Evolutionary conservation across 2,329 filamentous ascomycete genomes (phyloP).

Genomic region (Pseudogymnoascus sp.): DNA sequence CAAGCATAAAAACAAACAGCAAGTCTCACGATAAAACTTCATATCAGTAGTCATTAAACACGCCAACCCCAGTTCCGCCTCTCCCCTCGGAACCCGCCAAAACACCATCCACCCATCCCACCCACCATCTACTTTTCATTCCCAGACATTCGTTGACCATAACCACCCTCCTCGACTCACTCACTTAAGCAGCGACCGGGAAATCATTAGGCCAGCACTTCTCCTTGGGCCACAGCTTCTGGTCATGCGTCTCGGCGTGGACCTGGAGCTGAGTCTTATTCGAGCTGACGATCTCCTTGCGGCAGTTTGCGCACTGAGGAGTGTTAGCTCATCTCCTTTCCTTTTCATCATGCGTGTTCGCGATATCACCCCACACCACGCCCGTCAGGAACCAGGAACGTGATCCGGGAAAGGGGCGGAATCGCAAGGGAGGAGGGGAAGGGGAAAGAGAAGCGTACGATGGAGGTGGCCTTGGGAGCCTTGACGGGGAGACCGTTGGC

Average conservation of each 20-base stretch:
- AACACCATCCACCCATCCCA: not conserved
- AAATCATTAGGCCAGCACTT: constrained; percentile 51
- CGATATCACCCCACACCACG: not conserved
- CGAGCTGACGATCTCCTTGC: constrained; percentile 43
- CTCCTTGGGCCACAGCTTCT: constrained; percentile 45
- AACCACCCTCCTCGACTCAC: not conserved
- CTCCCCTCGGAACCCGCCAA: not conserved
- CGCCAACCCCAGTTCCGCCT: not conserved
- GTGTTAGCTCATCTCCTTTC: not conserved
- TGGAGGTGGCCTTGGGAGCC: constrained; percentile 42
- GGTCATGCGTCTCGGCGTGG: constrained; percentile 44
- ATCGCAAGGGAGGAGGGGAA: not conserved
- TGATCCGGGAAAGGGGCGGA: constrained; percentile 5
- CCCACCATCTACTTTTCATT: not conserved
- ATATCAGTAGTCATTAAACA: constrained; percentile 7
- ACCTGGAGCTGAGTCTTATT: constrained; percentile 43
- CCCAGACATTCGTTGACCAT: not conserved
- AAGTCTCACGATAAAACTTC: not conserved
- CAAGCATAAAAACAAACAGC: not conserved
- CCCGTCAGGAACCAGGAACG: constrained; percentile 1
- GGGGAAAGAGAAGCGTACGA: constrained; percentile 28
- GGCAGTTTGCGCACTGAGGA: constrained; percentile 41
- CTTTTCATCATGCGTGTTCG: constrained; percentile 12
- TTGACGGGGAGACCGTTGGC: constrained; percentile 48
- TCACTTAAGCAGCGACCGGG: constrained; percentile 15